Evolutionary conservation across 805 yeast species (phyloP).

Genomic region (Kodamaea jinghongensis): DNA sequence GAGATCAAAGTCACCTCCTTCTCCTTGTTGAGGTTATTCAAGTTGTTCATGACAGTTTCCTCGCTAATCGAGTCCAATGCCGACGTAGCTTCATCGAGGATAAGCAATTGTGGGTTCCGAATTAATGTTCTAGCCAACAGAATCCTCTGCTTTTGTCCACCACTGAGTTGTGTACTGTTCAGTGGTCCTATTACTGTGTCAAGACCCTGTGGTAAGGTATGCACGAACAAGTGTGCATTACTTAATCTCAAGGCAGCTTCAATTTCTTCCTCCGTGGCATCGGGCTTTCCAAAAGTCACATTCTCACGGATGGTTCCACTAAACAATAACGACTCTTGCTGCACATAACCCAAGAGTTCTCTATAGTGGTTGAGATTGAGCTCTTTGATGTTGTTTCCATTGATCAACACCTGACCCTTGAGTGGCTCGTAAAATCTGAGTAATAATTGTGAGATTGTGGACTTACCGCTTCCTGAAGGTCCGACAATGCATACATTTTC

Average conservation of each 20-base stretch:
- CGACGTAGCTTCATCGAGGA: constrained; percentile 92
- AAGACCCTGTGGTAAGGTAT: constrained; percentile 75
- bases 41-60: constrained; percentile 74
- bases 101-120: constrained; percentile 72
- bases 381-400: constrained; percentile 58
- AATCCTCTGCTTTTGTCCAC: constrained; percentile 93
- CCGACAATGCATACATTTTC: constrained; percentile 93
- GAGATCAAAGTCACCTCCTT: constrained; percentile 71
- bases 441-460: constrained; percentile 77
- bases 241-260: constrained; percentile 63
- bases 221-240: constrained; percentile 67
- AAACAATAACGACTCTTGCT: constrained; percentile 88
- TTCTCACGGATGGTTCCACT: constrained; percentile 85
- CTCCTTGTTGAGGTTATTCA: constrained; percentile 51
- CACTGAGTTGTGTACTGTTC: constrained; percentile 73
- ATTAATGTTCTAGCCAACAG: constrained; percentile 87
- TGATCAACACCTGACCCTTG: constrained; percentile 61
- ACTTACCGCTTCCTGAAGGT: constrained; percentile 96
- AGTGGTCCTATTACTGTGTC: constrained; percentile 80
- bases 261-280: constrained; percentile 59
- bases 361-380: constrained; percentile 74
- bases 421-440: constrained; percentile 81
- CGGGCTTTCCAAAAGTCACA: constrained; percentile 66
- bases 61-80: constrained; percentile 90
- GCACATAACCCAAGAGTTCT: constrained; percentile 79